A percentile compares a stretch with the other conserved stretches of the same genome.
Conservation (phyloP, 176 grass and related monocot species). For the Triticum aestivum region IWGSC_CS_RefSeq_v2.1 NC_057807.1:329237288-329237787, state of each 20-base stretch:
- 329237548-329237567: slow-evolving; percentile 6
- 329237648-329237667: background rate
- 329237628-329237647: slow-evolving; percentile 12
- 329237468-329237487: background rate
- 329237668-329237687: background rate
- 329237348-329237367: background rate
- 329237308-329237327: background rate
- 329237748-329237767: slow-evolving; percentile 26
- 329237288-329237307: background rate
- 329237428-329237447: background rate
- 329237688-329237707: slow-evolving; percentile 31
- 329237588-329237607: slow-evolving; percentile 10
- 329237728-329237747: background rate
- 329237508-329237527: background rate
- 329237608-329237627: slow-evolving; percentile 24
- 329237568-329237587: background rate
- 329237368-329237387: background rate
- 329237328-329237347: background rate
- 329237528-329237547: background rate
- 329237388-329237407: background rate
- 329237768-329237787: slow-evolving; percentile 62
- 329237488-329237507: background rate
- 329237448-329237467: background rate
- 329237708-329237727: background rate
- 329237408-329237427: background rate